Evolutionary conservation across 2,329 filamentous ascomycete species (phyloP), one percentile per base, ranked within the genome.

Genomic region (Sporothrix sp.): DNA sequence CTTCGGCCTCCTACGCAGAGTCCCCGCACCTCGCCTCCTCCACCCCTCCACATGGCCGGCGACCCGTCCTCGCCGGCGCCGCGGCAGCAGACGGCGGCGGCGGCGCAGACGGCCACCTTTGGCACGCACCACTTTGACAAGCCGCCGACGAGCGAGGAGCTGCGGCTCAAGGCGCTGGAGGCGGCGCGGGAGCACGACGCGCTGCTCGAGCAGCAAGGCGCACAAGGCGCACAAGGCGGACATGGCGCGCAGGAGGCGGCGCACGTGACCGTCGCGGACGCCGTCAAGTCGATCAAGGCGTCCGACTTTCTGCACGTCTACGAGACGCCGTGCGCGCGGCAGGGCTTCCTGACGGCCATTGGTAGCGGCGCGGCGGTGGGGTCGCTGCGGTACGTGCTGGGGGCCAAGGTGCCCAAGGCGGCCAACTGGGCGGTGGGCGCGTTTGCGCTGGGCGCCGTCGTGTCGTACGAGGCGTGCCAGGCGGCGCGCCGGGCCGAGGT

Each of bases 351-450:
- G 58, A 81, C 85, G 1, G 93, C 89, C 21, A 94, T 98, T 60
- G 85, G 80, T 1, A 76, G 79, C 2, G 93, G 87, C 3, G 85
- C 88, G 56, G 84, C 77, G 4, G 68, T 87, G 28, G 91, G 90
- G 50, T 84, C 82, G 52, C 61, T 90, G 50, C 79, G 84, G 56
- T 85, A 82, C 60, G 72, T 96, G 20, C 68, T 88, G 58, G 81
- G 85, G 78, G 80, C 76, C 37, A 73, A 75, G 16, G 68, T 88
- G 54, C 76, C 75, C 51, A 79, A 77, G 60, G 80, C 86, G 1
- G 82, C 84, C 32, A 94, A 94, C 61, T 95, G 87, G 85, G 89
- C 88, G 0, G 88, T 93, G 6, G 86, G 82, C 7, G 74, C 80
- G 32, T 95, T 93, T 64, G 72, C 83, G 21, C 63, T 84, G 18